Base-by-base conservation (phyloP, 176 grass and related monocot genomes). In the Carex kokanica region DNA sequence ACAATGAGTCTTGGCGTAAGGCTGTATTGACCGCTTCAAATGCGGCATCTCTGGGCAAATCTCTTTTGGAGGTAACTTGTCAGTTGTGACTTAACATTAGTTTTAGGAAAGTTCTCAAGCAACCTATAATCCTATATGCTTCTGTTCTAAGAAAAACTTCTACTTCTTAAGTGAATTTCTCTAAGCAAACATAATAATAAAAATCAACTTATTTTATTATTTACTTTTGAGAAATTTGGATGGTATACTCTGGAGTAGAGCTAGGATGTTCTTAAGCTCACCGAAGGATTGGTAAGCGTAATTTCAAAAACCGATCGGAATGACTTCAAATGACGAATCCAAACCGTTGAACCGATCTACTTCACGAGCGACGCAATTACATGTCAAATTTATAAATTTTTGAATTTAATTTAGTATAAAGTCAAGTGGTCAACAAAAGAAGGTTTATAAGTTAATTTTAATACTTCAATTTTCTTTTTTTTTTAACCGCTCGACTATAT, bases 1-100 rank as follows among this genome's bases (percentile, higher is more conserved):
- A 90, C 83, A 88, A 91, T 78, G 88, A 78, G 58, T 55, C 21
- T 83, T 99, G 97, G 97, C 88, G 88, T 66, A 90, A 93, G 34
- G 86, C 74, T 53, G 93, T 93, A 79, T 75, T 88, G 60, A 92
- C 85, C 86, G 88, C 93, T 90, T 89, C 88, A 51, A 88, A 92
- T 89, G 84, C 88, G 17, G 64, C 74, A 79, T 92, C 83, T 90
- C 81, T 96, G 54, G 91, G 87, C 78, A 84, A 91, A n/a, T 90
- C 84, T 80, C 93, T 99, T 89, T 85, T 99, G 49, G 87, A 6
- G 71, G 96, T 99, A 92, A 86, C 52, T 86, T 65, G 14, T 41
- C 14, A 24, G 54, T 78, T 78, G 12, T 78, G 24, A 56, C 13
- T 32, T 54, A 47, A 67, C 20, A 45, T 73, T 51, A 74, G 20